These are phyloP conservation scores for Neonectria hederae DNA, from an alignment of 2,329 filamentous ascomycete species.

Conservation along the genomic window DNA sequence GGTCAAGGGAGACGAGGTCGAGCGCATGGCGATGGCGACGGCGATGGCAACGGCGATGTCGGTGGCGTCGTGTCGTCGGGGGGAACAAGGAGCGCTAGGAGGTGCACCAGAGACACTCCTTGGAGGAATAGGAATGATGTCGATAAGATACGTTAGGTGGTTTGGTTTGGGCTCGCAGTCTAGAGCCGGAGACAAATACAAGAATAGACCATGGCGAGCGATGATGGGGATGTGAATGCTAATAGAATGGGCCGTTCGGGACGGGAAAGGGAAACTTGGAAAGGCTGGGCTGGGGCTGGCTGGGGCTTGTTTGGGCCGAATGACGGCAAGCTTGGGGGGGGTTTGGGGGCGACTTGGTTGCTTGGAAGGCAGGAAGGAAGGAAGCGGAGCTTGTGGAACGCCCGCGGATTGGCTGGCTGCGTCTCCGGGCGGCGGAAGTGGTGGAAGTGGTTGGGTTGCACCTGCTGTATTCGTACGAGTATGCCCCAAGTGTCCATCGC, in stretches of 20 bases:
- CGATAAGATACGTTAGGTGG: not conserved
- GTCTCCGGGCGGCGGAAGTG: conserved; percentile 1
- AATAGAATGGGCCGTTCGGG: conserved; percentile 22
- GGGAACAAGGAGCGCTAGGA: conserved; percentile 1
- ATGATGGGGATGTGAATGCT: conserved; percentile 8
- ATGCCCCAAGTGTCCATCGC: too few species aligned
- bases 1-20: conserved; percentile 9
- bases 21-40: conserved; percentile 25
- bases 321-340: conserved; percentile 4
- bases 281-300: conserved; percentile 25
- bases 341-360: not conserved
- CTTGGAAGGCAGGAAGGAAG: conserved; percentile 2
- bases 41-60: conserved; percentile 11
- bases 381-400: conserved; percentile 17
- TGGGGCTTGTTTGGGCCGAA: conserved; percentile 18
- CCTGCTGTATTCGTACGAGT: not conserved
- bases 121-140: not conserved
- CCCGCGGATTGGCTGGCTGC: conserved; percentile 9
- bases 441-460: conserved; percentile 13
- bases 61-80: conserved; percentile 10
- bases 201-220: conserved; percentile 5
- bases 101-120: not conserved
- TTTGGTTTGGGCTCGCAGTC: not conserved
- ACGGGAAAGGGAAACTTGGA: conserved; percentile 18
- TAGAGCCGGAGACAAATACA: conserved; percentile 1